A percentile compares a stretch with the other conserved stretches of the same genome.
Evolutionary conservation across 1,284 basidiomycete species (phyloP).

Genomic region (Psilocybe mexicana): DNA sequence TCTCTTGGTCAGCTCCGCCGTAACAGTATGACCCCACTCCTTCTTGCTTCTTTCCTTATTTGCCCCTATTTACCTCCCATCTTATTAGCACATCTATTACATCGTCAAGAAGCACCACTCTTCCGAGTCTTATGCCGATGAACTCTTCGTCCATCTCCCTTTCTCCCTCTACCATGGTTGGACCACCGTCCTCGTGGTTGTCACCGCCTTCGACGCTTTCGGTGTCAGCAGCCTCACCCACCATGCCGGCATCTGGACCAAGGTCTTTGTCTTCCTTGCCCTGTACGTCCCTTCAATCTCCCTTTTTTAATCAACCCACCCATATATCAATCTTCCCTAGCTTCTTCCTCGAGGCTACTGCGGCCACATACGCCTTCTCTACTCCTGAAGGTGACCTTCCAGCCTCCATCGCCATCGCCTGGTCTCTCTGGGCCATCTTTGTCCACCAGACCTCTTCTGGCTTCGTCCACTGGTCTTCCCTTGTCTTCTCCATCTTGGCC

Average conservation of each 20-base stretch:
- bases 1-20: conserved; percentile 80
- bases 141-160: conserved; percentile 82
- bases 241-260: conserved; percentile 84
- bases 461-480: conserved; percentile 89
- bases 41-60: background rate
- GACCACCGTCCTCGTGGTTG: conserved; percentile 88
- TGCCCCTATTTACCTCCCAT: conserved; percentile 9
- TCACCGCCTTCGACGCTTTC: conserved; percentile 90
- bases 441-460: conserved; percentile 60
- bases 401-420: conserved; percentile 82
- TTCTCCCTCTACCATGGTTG: conserved; percentile 96
- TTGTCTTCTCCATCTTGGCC: conserved; percentile 85
- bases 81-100: conserved; percentile 83
- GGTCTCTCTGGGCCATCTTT: conserved; percentile 85
- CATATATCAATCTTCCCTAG: conserved; percentile 32
- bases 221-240: conserved; percentile 73
- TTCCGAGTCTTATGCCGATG: conserved; percentile 65
- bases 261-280: conserved; percentile 91
- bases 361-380: conserved; percentile 89
- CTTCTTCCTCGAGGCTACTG: conserved; percentile 93
- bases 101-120: conserved; percentile 84
- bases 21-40: conserved; percentile 52
- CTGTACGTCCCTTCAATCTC: conserved; percentile 43
- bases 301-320: background rate
- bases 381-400: conserved; percentile 89